Base-by-base conservation (phyloP, 306 rosid species). In the Cicer arietinum region DNA sequence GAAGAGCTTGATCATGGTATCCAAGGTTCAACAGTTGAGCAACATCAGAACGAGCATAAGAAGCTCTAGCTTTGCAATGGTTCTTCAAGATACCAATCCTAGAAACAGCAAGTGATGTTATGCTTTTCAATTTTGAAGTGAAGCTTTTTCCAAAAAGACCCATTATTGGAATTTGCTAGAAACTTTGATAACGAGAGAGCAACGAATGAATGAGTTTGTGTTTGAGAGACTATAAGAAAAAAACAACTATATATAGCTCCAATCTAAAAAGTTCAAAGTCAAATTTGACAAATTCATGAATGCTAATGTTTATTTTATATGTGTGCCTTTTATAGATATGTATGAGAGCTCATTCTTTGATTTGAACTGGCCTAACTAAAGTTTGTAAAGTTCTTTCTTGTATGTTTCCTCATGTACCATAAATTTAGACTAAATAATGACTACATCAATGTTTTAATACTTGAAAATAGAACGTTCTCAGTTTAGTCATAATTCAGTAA, bases 21-120 rank as follows among this genome's bases (percentile, higher is more conserved):
- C 79, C 88, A 20, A 91, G 82, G 5, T 79, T 84, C 59, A 89
- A 86, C 76, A 91, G 87, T 68, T 89, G 85, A 70, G 75, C 79
- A 61, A 82, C 82, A 59, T 91, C 90, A 44, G 90, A 87, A 1
- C 50, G 60, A 1, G 91, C 90, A 35, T 78, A 85, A 3, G 87
- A 83, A 74, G 77, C 75, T 65, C 89, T 22, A 46, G 73, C 76
- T 61, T 82, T 89, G 74, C 69, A 85, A 10, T 83, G 89, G 48
- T 88, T 88, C 83, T 80, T 87, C 72, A 87, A 87, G 56, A 91
- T 82, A 11, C 83, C 71, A 64, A 80, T 84, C 78, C 91, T 90
- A 16, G 92, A 84, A 45, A 86, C 41, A 47, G 91, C 77, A 6
- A 83, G 83, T 59, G 65, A 85, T 9, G 79, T 54, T 1, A 84